phyloP scores from a whole-genome alignment of 257 asterid species.

The Leonotis leonurus region DNA sequence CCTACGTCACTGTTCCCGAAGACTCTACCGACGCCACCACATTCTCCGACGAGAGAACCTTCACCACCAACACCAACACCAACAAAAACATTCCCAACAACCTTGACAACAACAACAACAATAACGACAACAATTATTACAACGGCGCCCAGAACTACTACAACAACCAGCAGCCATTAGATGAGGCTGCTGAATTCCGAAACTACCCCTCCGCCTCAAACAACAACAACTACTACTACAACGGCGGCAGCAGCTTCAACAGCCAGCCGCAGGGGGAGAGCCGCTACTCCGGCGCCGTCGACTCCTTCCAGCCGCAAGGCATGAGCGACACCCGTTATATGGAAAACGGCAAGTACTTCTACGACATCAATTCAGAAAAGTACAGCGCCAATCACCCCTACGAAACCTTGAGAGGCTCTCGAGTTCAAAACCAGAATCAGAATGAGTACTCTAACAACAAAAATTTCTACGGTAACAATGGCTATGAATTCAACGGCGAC shows the following conservation, averaged over 20 bases:
- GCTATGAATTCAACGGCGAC: conserved; percentile 14
- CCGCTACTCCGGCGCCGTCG: conserved; percentile 3
- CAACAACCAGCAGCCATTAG: conserved; percentile 12
- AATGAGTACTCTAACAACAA: conserved; percentile 20
- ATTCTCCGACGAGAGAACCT: conserved; percentile 7
- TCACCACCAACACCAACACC: conserved; percentile 15
- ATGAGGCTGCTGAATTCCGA: conserved; percentile 14
- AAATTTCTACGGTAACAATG: conserved; percentile 20
- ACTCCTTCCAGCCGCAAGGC: conserved; percentile 50
- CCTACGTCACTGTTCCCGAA: conserved; percentile 59
- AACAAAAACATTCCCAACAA: too few species aligned
- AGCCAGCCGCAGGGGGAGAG: conserved; percentile 26
- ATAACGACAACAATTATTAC: conserved; percentile 7
- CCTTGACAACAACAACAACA: background rate
- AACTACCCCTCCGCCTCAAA: conserved; percentile 16
- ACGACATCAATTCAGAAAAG: conserved; percentile 34
- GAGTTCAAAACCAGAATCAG: background rate
- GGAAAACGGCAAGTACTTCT: conserved; percentile 58
- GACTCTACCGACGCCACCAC: conserved; percentile 16
- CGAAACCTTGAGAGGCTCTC: conserved; percentile 26
- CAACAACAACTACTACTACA: conserved; percentile 14
- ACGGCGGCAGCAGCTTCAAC: conserved; percentile 23
- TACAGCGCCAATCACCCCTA: conserved; percentile 43
- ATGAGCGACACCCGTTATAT: conserved; percentile 79
- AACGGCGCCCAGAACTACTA: conserved; percentile 6